Base-by-base conservation (phyloP, 768 basidiomycete genomes). In the Nidularia sp. region DNA sequence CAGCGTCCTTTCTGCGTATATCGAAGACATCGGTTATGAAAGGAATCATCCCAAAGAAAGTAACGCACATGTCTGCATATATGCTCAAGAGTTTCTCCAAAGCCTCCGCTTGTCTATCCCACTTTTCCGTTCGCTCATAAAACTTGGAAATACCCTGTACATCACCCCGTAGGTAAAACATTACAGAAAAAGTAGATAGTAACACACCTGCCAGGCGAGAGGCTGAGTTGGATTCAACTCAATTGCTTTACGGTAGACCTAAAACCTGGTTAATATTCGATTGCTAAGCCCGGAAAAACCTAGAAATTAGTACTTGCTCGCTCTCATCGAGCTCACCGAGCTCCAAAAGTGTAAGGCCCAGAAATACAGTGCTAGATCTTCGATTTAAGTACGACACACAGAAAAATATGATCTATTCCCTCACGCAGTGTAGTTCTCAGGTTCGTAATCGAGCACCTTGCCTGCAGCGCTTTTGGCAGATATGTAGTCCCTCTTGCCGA, bases 361-460 rank as follows among this genome's bases (percentile, higher is more conserved):
- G 77, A 63, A 94, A 97, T 22, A 97, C 88, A 64, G 88, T 81
- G 4, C 95, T 98, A 22, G 25, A 29, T 45, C 25, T 13, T 10
- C 9, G 44, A 64, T 42, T 25, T 44, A 2, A 9, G 31, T 2
- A 46, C 31, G 25, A 13, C 10, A 34, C 35, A 44, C 33, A 31
- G 43, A 53, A 34, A 42, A 31, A 45, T 43, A 22, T n/a, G 25
- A 78, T 29, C 25, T 29, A 29, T 29, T 29, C 25, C 25, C 87
- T 61, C 65, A 95, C 93, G 90, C 94, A 61, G 88, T 85, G 63
- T 96, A 96, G 61, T 93, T 93, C 42, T 83, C 79, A 1, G 86
- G 78, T 52, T 97, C 94, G 56, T 83, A 84, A 35, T 85, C 83
- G 13, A 92, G 70, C 6, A 85, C 84, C 55, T 83, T 78, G 42